Percentiles rank a stretch among this genome's conserved stretches.
Conservation (phyloP, 1,284 basidiomycete species). For the Melampsora larici-populina region DNA sequence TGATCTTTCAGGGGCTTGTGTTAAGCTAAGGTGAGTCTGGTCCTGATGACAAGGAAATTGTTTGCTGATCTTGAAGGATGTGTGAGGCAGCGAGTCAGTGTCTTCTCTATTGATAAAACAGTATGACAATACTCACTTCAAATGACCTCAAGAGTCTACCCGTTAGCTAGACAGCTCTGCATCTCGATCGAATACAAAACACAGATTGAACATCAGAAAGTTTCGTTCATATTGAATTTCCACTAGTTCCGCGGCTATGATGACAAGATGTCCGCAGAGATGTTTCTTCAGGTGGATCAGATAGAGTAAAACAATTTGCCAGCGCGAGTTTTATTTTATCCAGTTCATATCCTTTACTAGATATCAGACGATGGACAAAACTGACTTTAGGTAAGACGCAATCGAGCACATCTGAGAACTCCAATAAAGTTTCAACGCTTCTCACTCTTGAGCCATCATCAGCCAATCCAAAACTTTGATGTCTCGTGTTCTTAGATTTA, state of each 20-base stretch:
- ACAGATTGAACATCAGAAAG: conserved; percentile 88
- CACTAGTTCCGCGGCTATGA: conserved; percentile 63
- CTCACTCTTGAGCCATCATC: conserved; percentile 6
- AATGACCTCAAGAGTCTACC: conserved; percentile 79
- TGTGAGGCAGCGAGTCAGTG: not conserved
- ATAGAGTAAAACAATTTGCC: too few species aligned
- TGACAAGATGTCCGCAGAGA: conserved; percentile 83
- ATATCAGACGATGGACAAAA: not conserved
- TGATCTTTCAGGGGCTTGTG: too few species aligned
- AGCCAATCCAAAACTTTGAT: not conserved
- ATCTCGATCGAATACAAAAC: conserved; percentile 87
- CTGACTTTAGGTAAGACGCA: conserved; percentile 36
- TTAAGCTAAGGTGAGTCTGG: conserved; percentile 66
- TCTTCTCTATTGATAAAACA: not conserved
- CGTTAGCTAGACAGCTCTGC: conserved; percentile 90
- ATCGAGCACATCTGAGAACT: conserved; percentile 32
- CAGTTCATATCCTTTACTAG: too few species aligned
- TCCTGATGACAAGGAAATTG: conserved; percentile 79
- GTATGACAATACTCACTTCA: conserved; percentile 64
- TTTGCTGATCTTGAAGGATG: conserved; percentile 62
- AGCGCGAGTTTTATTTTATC: not conserved
- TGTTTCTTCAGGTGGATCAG: conserved; percentile 15
- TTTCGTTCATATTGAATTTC: conserved; percentile 68
- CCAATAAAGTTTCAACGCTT: conserved; percentile 10
- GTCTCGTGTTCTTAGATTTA: conserved; percentile 34